phyloP scores from a whole-genome alignment of 257 asterid species.

The Scutellaria baicalensis region DNA sequence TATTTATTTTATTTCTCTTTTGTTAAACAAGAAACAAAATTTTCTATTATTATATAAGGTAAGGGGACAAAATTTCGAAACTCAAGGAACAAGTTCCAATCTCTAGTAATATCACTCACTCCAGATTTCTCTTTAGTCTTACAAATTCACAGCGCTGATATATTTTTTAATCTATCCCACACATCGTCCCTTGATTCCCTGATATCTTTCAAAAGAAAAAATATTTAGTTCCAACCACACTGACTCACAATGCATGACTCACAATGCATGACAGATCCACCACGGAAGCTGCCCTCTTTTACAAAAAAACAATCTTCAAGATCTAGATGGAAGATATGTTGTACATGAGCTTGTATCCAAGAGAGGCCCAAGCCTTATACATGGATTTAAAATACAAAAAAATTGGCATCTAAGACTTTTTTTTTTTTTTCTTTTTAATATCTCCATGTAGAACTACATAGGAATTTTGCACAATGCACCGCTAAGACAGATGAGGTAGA shows the following conservation, averaged over 20 bases:
- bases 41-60: background rate
- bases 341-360: background rate
- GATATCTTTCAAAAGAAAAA: background rate
- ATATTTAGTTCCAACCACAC: background rate
- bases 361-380: background rate
- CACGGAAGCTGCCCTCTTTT: background rate
- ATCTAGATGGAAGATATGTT: background rate
- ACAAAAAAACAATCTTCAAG: background rate
- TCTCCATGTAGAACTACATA: background rate
- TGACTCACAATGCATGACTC: background rate
- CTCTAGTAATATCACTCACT: background rate
- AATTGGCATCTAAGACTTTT: too few species aligned
- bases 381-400: background rate
- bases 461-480: background rate
- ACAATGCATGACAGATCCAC: background rate
- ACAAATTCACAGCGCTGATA: background rate
- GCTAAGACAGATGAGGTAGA: background rate
- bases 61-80: background rate
- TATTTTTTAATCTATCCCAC: background rate
- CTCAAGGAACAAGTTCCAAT: background rate
- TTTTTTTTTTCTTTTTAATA: background rate
- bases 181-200: background rate
- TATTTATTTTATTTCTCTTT: background rate
- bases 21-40: background rate
- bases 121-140: background rate